Conservation (phyloP, 768 basidiomycete species). For the Fistulinella prunicolor region DNA sequence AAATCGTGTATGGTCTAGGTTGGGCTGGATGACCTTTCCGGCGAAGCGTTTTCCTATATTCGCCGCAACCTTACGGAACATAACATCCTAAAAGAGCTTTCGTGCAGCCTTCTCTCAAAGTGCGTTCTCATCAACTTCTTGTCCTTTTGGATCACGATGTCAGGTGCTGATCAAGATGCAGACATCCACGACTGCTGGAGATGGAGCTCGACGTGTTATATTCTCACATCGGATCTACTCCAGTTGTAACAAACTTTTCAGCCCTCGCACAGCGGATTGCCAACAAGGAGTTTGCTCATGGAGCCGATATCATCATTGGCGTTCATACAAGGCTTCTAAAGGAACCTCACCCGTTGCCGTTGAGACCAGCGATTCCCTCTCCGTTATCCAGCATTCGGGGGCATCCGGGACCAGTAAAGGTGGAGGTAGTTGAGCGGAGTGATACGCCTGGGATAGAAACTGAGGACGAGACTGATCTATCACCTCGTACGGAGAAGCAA, state of each 20-base stretch:
- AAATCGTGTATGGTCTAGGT: constrained; percentile 9
- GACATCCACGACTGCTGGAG: constrained; percentile 10
- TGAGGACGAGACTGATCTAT: no score
- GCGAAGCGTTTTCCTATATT: constrained; percentile 19
- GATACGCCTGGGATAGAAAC: no score
- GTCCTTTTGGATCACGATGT: no score
- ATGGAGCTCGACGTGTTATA: constrained; percentile 26
- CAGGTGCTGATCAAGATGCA: not conserved
- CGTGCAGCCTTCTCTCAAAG: constrained; percentile 17
- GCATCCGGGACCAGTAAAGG: no score
- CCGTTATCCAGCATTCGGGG: no score
- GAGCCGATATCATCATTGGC: constrained; percentile 22
- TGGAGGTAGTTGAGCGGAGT: no score
- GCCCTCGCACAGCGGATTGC: constrained; percentile 15
- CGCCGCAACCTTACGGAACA: constrained; percentile 15
- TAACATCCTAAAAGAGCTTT: constrained; percentile 26
- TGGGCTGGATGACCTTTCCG: constrained; percentile 16
- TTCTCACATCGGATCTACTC: constrained; percentile 11
- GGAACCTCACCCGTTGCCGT: not conserved
- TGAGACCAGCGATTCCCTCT: no score
- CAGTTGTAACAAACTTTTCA: constrained; percentile 12
- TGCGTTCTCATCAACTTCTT: constrained; percentile 6
- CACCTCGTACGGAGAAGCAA: no score
- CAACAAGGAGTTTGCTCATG: constrained; percentile 17
- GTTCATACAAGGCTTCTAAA: constrained; percentile 18